These are phyloP conservation scores for Colletotrichum tofieldiae DNA, from an alignment of 2,329 filamentous ascomycete species.

Conservation along the genomic window DNA sequence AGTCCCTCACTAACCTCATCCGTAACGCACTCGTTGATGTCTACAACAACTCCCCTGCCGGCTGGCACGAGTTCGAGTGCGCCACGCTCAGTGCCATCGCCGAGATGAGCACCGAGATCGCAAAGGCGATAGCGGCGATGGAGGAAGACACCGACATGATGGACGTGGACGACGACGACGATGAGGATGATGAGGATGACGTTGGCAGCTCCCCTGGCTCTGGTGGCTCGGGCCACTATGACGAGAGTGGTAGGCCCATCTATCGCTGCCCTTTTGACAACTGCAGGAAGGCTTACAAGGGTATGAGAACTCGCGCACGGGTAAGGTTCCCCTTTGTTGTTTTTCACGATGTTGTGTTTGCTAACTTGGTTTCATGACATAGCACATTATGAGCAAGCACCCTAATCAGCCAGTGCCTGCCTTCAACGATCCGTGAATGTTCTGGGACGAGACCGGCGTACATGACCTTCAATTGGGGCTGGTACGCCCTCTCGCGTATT, in stretches of 20 bases:
- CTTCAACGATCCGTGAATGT: neutral
- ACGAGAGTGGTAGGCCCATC: too few species aligned
- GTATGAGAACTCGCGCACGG: neutral
- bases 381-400: slow-evolving; percentile 7
- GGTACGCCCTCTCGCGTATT: too few species aligned
- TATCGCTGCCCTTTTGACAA: neutral
- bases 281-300: neutral
- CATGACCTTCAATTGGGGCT: too few species aligned
- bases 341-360: neutral
- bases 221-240: too few species aligned
- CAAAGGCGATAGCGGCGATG: neutral
- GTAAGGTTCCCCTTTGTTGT: neutral
- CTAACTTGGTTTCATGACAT: neutral
- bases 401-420: neutral
- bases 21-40: neutral
- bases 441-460: neutral
- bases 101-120: neutral
- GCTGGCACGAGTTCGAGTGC: slow-evolving; percentile 8
- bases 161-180: neutral
- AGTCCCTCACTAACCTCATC: neutral
- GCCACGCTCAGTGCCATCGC: slow-evolving; percentile 1
- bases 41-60: neutral
- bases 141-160: neutral
- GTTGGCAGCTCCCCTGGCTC: neutral
- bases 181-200: neutral